Evolutionary conservation across 495 filamentous ascomycete species (phyloP).

Genomic region (Lindgomyces ingoldianus): DNA sequence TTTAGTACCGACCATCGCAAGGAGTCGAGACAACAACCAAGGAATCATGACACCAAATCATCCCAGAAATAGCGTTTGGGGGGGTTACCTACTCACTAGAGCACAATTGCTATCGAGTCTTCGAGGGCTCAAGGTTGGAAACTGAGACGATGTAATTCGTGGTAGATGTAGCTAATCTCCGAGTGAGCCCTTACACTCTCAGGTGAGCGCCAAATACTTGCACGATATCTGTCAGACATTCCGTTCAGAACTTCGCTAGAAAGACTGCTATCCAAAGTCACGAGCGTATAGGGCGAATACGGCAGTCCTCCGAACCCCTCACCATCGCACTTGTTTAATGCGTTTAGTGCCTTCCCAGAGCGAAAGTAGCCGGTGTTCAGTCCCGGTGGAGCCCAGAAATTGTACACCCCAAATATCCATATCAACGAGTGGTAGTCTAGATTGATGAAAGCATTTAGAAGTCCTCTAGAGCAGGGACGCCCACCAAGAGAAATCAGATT

Average conservation of each 20-base stretch:
- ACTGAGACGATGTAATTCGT: too few species aligned
- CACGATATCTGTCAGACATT: not conserved
- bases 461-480: not conserved
- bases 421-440: conserved; percentile 11
- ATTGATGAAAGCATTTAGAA: not conserved
- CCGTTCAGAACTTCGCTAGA: not conserved
- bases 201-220: too few species aligned
- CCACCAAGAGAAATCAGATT: not conserved
- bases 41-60: too few species aligned
- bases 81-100: too few species aligned
- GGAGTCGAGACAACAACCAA: too few species aligned
- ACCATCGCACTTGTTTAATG: conserved; percentile 3
- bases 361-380: conserved; percentile 6
- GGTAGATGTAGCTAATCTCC: too few species aligned
- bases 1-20: too few species aligned
- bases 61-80: too few species aligned
- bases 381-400: conserved; percentile 12
- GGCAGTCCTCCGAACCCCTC: not conserved
- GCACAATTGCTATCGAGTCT: too few species aligned
- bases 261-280: not conserved
- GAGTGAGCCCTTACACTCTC: too few species aligned
- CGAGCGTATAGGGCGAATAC: conserved; percentile 4
- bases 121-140: too few species aligned
- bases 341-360: conserved; percentile 7
- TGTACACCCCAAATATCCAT: conserved; percentile 1